Conservation (phyloP, 202 grass and related monocot genomes). For the Saccharum hybrid region DNA sequence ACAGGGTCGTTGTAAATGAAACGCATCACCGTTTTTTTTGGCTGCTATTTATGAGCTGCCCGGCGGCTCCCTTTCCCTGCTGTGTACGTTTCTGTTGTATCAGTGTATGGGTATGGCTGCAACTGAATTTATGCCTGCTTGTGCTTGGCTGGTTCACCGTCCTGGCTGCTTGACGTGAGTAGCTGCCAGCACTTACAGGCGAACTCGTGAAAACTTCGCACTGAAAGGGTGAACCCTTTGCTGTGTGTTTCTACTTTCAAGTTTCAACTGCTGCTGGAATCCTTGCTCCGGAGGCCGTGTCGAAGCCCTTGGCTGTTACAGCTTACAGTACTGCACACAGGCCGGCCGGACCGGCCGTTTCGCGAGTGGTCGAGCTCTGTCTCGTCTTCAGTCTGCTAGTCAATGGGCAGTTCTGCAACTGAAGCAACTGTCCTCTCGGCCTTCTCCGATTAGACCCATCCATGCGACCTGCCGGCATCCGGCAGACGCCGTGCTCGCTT, state of each 20-base stretch:
- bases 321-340: not conserved
- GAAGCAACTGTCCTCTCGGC: constrained; percentile 37
- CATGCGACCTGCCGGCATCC: not conserved
- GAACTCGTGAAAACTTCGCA: too few species aligned
- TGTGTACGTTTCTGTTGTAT: not conserved
- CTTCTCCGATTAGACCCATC: not conserved
- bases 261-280: not conserved
- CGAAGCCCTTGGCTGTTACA: not conserved
- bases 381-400: constrained; percentile 20
- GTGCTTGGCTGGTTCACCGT: not conserved
- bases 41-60: constrained; percentile 39
- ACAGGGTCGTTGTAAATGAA: constrained; percentile 51
- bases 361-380: not conserved
- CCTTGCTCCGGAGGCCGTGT: not conserved
- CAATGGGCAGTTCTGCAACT: constrained; percentile 43
- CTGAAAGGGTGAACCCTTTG: not conserved
- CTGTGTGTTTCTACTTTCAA: not conserved
- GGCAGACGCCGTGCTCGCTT: not conserved
- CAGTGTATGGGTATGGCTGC: constrained; percentile 13
- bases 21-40: constrained; percentile 23
- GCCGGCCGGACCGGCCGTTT: not conserved
- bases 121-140: constrained; percentile 31
- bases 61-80: not conserved
- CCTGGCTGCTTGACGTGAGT: not conserved
- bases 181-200: not conserved